Conservation (phyloP, 1,284 basidiomycete genomes). For the Microbotryum scabiosae region DNA sequence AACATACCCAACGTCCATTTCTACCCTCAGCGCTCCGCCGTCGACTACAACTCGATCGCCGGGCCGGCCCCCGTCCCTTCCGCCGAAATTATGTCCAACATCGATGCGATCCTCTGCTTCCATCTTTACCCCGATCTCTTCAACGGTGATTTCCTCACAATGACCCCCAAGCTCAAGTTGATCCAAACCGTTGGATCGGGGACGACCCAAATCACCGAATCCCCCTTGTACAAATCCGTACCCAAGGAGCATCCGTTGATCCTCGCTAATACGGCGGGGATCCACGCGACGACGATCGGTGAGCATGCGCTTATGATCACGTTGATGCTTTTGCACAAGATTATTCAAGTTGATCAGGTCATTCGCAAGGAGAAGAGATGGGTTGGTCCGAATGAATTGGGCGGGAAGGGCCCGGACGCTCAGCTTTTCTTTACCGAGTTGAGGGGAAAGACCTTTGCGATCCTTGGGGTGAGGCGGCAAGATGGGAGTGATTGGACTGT, state of each 20-base stretch:
- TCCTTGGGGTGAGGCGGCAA: too few relatives aligned
- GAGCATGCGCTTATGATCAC: slow-evolving; percentile 17
- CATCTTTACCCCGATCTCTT: too few relatives aligned
- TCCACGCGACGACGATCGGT: slow-evolving; percentile 21
- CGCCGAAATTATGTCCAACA: background rate
- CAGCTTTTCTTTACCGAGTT: too few relatives aligned
- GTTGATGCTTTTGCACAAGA: slow-evolving; percentile 4
- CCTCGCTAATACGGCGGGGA: slow-evolving; percentile 20
- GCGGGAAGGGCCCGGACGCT: background rate
- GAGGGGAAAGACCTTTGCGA: too few relatives aligned
- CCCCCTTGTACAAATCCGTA: slow-evolving; percentile 12
- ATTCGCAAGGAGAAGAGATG: slow-evolving; percentile 1
- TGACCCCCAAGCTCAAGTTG: slow-evolving; percentile 18
- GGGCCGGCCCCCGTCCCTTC: background rate
- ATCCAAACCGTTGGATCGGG: slow-evolving; percentile 8
- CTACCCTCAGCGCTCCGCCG: background rate
- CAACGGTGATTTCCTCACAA: background rate
- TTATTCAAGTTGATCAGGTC: slow-evolving; percentile 35
- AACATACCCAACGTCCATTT: background rate
- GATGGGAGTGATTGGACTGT: background rate
- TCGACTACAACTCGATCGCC: background rate
- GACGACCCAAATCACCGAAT: slow-evolving; percentile 4
- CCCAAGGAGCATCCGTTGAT: background rate
- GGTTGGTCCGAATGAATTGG: slow-evolving; percentile 11
- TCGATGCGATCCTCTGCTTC: slow-evolving; percentile 19